Conservation (phyloP, 768 basidiomycete species). For the Ramaria sp. region DNA sequence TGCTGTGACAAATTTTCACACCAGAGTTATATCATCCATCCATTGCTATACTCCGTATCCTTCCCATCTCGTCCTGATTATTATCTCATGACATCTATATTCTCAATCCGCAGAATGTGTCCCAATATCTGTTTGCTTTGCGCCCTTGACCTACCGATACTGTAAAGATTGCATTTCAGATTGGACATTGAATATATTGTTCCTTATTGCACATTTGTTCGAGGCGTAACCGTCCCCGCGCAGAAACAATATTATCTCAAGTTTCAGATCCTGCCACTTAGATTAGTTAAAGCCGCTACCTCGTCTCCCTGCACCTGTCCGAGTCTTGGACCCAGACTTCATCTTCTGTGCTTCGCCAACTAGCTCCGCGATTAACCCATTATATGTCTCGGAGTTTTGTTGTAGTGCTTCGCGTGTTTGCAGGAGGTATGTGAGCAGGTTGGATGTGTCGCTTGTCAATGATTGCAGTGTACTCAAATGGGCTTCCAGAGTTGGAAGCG, state of each 20-base stretch:
- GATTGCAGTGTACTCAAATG: slow-evolving; percentile 55
- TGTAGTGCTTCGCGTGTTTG: slow-evolving; percentile 74
- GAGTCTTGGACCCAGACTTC: slow-evolving; percentile 48
- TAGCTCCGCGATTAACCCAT: slow-evolving; percentile 81
- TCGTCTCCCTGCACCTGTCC: slow-evolving; percentile 31
- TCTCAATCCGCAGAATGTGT: background rate
- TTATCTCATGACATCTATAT: background rate
- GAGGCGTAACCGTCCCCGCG: background rate
- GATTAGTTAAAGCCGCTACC: slow-evolving; percentile 34
- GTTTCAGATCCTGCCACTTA: background rate
- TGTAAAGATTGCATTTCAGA: background rate
- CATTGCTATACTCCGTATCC: background rate
- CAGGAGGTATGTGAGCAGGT: slow-evolving; percentile 68
- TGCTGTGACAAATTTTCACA: background rate
- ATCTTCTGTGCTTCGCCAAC: slow-evolving; percentile 87
- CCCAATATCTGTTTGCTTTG: background rate
- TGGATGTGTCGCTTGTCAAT: slow-evolving; percentile 68
- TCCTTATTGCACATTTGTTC: background rate
- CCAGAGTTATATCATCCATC: background rate
- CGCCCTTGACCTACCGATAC: background rate
- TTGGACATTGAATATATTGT: slow-evolving; percentile 1
- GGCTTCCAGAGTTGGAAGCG: slow-evolving; percentile 54
- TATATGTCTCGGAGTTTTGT: slow-evolving; percentile 84
- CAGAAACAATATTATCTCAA: background rate
- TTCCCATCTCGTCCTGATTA: background rate